Percentiles rank a stretch among this genome's conserved stretches.
Evolutionary conservation across 1,284 basidiomycete species (phyloP).

Genomic region (Inonotus obliquus): DNA sequence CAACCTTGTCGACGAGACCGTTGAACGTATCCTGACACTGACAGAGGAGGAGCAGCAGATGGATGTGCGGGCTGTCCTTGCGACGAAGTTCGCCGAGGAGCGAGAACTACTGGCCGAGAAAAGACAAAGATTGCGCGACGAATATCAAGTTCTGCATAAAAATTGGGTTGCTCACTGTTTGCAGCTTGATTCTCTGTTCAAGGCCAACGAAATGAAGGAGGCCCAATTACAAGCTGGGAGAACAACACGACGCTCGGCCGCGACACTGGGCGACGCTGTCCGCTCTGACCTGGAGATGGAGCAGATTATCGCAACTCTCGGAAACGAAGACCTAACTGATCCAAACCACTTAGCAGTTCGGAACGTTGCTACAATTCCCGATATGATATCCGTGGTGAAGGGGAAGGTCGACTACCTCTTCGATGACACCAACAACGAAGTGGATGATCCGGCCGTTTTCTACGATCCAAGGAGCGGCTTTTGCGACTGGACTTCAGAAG

Average conservation of each 20-base stretch:
- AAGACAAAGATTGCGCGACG: slow-evolving; percentile 48
- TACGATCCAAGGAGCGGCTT: slow-evolving; percentile 69
- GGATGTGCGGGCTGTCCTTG: slow-evolving; percentile 42
- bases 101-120: slow-evolving; percentile 51
- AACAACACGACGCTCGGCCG: slow-evolving; percentile 70
- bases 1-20: slow-evolving; percentile 43
- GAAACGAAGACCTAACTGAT: slow-evolving; percentile 89
- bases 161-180: slow-evolving; percentile 70
- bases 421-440: slow-evolving; percentile 82
- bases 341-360: slow-evolving; percentile 82
- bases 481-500: slow-evolving; percentile 85
- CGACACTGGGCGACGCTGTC: slow-evolving; percentile 81
- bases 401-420: slow-evolving; percentile 59
- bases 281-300: slow-evolving; percentile 96
- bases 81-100: slow-evolving; percentile 49
- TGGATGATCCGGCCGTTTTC: slow-evolving; percentile 76
- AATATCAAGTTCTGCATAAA: slow-evolving; percentile 67
- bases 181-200: slow-evolving; percentile 48
- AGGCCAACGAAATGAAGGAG: slow-evolving; percentile 35
- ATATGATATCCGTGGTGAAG: slow-evolving; percentile 78
- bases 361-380: slow-evolving; percentile 89
- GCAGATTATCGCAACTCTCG: slow-evolving; percentile 90
- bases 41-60: slow-evolving; percentile 35
- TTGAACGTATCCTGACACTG: slow-evolving; percentile 32
- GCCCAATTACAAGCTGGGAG: slow-evolving; percentile 51